Conservation (phyloP, 2,329 filamentous ascomycete species). For the Cryphonectria naterciae region DNA sequence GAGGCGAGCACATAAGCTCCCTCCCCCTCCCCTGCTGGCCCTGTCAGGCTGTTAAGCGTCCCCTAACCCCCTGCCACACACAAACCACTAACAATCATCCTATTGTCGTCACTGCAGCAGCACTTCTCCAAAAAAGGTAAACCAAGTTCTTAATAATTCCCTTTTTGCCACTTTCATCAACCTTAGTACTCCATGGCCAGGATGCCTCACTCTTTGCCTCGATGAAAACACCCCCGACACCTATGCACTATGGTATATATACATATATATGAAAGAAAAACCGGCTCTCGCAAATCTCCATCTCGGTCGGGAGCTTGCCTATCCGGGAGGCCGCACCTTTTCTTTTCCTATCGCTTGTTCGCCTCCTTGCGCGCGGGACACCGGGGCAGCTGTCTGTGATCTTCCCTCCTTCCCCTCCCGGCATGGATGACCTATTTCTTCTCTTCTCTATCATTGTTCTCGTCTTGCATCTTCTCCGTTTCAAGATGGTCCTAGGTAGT, state of each 20-base stretch:
- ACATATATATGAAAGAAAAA: neutral
- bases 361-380: neutral
- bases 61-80: neutral
- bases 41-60: neutral
- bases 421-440: neutral
- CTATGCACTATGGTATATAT: neutral
- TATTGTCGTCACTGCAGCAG: neutral
- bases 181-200: neutral
- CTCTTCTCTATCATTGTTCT: neutral
- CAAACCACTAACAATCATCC: neutral
- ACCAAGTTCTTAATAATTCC: neutral
- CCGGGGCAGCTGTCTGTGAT: neutral
- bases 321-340: neutral
- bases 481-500: neutral
- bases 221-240: neutral
- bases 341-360: neutral
- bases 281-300: neutral
- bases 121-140: neutral
- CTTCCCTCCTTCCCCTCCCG: neutral
- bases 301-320: neutral
- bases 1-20: neutral
- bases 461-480: neutral
- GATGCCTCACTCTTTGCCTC: neutral
- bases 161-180: constrained; percentile 3
- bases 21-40: neutral